phyloP scores from a whole-genome alignment of 1,284 basidiomycete species.

The Leucoagaricus sp. region DNA sequence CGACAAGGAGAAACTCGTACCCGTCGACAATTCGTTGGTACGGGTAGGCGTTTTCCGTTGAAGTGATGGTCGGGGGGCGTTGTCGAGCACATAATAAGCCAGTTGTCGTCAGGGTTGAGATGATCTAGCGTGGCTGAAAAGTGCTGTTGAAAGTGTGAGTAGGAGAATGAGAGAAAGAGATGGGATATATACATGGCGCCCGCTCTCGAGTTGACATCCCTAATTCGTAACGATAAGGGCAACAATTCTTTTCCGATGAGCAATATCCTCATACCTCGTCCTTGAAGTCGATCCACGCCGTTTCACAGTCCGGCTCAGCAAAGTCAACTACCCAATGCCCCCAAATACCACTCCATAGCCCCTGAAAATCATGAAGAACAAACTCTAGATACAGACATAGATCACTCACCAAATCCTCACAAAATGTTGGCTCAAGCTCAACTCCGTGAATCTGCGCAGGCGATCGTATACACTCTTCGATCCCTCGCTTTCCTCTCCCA shows the following conservation, averaged over 20 bases:
- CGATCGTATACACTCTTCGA: conserved; percentile 1
- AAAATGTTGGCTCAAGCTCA: background rate
- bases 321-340: conserved; percentile 13
- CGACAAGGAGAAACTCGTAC: background rate
- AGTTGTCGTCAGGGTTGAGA: conserved; percentile 3
- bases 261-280: conserved; percentile 5
- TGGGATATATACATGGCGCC: background rate
- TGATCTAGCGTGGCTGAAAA: conserved; percentile 1
- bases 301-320: conserved; percentile 11
- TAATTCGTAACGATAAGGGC: background rate
- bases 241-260: background rate
- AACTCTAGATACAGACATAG: background rate
- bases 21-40: background rate
- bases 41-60: background rate
- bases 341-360: conserved; percentile 11
- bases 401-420: conserved; percentile 6
- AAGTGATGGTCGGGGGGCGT: background rate
- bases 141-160: background rate
- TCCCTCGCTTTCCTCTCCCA: background rate
- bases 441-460: conserved; percentile 4
- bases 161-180: background rate
- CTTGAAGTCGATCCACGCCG: background rate
- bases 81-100: conserved; percentile 14
- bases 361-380: background rate
- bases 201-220: conserved; percentile 3